Conservation (phyloP, 805 yeast species). For the Yarrowia sp. region DNA sequence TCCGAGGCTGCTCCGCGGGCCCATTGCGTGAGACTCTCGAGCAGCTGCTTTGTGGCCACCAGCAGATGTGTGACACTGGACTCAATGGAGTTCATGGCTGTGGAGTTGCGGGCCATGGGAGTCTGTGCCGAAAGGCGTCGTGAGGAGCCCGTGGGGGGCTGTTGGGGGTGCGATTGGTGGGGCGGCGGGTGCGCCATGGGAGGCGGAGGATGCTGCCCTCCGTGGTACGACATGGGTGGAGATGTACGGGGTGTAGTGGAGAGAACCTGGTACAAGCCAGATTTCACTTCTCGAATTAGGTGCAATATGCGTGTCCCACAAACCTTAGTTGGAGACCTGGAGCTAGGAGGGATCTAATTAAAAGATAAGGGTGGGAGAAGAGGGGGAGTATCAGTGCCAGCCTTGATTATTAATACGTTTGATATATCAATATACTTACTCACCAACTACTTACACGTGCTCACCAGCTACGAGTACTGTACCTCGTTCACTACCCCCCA, state of each 20-base stretch:
- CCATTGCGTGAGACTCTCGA: constrained; percentile 92
- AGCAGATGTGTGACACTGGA: constrained; percentile 78
- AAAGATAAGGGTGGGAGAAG: background rate
- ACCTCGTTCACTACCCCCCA: background rate
- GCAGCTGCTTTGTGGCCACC: constrained; percentile 84
- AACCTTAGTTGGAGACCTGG: background rate
- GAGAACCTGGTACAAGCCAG: constrained; percentile 1
- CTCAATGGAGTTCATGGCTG: constrained; percentile 63
- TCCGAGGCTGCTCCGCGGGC: constrained; percentile 81
- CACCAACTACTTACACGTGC: too few species aligned
- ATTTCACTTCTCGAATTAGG: constrained; percentile 7
- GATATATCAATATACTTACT: too few species aligned
- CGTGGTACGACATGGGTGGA: constrained; percentile 31
- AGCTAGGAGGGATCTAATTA: too few species aligned
- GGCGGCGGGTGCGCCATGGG: constrained; percentile 19
- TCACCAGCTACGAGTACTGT: too few species aligned
- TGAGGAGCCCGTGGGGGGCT: constrained; percentile 15
- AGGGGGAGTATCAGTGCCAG: too few species aligned
- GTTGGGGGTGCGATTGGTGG: background rate
- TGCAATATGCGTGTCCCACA: constrained; percentile 28
- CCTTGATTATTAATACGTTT: too few species aligned
- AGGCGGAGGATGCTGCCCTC: constrained; percentile 23
- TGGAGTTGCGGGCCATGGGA: constrained; percentile 33
- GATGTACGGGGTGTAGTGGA: background rate
- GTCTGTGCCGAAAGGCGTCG: constrained; percentile 9